Conservation (phyloP, 768 basidiomycete species). For the Baorangia bicolor region DNA sequence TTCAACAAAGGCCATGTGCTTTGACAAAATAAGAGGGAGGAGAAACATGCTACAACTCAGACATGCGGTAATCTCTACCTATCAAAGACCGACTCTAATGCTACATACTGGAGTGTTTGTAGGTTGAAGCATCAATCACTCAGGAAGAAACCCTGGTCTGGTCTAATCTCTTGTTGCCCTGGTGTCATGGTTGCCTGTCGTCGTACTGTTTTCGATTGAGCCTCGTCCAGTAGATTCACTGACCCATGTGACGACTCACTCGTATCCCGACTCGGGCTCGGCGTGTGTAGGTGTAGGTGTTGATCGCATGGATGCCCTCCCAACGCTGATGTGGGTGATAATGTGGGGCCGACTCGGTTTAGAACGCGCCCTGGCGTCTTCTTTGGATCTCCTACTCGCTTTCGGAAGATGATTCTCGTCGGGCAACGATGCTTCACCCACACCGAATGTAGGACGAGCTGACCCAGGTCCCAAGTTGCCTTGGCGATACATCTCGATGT, state of each 20-base stretch:
- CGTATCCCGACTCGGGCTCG: slow-evolving; percentile 19
- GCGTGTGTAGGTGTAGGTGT: slow-evolving; percentile 35
- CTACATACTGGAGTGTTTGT: slow-evolving; percentile 9
- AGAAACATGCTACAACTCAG: not conserved
- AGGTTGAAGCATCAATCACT: not conserved
- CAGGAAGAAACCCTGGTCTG: not conserved
- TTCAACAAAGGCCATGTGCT: not conserved
- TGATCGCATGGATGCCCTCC: slow-evolving; percentile 35
- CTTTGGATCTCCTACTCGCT: slow-evolving; percentile 3
- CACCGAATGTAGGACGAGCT: not conserved
- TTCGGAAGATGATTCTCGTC: not conserved
- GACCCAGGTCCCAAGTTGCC: slow-evolving; percentile 11
- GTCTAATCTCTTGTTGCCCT: slow-evolving; percentile 2
- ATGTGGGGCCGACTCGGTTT: not conserved
- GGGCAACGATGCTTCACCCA: not conserved
- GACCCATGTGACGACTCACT: slow-evolving; percentile 35
- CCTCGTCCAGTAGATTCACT: slow-evolving; percentile 25
- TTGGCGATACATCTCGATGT: slow-evolving; percentile 30
- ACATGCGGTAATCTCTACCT: not conserved
- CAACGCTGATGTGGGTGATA: slow-evolving; percentile 33
- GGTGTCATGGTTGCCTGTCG: slow-evolving; percentile 20
- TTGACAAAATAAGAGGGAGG: not conserved
- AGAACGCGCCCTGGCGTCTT: not conserved
- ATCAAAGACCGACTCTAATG: slow-evolving; percentile 8
- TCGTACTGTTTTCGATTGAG: slow-evolving; percentile 1